Base-by-base conservation (phyloP, 257 asterid species). In the Agastache rugosa region DNA sequence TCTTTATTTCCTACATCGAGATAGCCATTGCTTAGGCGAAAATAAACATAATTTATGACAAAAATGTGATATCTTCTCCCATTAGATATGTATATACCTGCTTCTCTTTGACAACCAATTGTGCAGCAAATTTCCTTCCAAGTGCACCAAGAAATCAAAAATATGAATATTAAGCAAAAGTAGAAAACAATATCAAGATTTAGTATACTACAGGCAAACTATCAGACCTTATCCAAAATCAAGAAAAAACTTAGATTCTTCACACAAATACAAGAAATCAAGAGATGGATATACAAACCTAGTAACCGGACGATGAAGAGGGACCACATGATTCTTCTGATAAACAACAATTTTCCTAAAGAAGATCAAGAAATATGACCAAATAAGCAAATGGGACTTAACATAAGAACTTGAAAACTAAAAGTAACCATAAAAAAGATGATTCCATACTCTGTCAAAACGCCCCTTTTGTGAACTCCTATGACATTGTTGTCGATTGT, bases 281-380 rank as follows among this genome's bases (percentile, higher is more conserved):
- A 63, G 25, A 37, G 62, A 58, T 6, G 47, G 37, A 69, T 53
- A 27, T 8, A 16, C 85, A 48, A 76, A 90, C 97, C 97, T 89
- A 65, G 97, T 91, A 67, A 89, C 64, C 0, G 97, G 97, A 14
- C 96, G 90, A 75, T 88, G 93, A 44, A 73, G 77, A 4, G 88
- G 97, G 66, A 76, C 63, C n/a, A 53, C 80, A 16, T 84, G 83
- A 63, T 73, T 83, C 84, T 85, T 90, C 71, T 71, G 63, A 50
- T 72, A 71, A 56, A 72, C 71, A n/a, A 53, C 78, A 79, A 80
- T 81, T 77, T 81, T 82, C 69, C 97, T 92, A 73, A 61, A 78
- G 66, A 78, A 70, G 59, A 71, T 55, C 72, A 47, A 54, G 70
- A 44, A 25, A 19, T 34, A 1, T 25, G 69, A 42, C 71, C 4